Conservation (phyloP, 495 filamentous ascomycete genomes). For the Tuber melanosporum region DNA sequence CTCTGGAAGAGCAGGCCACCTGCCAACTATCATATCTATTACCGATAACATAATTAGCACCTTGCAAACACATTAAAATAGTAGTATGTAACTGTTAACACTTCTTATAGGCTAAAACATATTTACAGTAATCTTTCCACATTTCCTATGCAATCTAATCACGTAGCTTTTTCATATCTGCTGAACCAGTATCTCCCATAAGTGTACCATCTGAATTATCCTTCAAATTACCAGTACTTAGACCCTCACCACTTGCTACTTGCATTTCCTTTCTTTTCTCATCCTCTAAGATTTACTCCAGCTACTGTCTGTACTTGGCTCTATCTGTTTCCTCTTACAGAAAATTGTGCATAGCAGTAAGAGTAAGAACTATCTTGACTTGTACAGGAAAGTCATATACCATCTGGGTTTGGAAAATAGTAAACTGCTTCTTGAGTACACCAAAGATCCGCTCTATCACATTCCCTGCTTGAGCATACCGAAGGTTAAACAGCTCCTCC, state of each 20-base stretch:
- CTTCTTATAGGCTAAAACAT: no score
- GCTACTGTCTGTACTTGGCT: neutral
- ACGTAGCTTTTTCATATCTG: neutral
- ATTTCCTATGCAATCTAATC: no score
- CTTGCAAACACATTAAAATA: no score
- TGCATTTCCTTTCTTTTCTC: neutral
- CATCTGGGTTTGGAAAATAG: constrained; percentile 3
- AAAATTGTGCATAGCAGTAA: constrained; percentile 16
- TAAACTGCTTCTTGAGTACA: constrained; percentile 17
- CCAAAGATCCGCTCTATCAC: constrained; percentile 20
- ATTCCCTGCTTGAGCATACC: constrained; percentile 15
- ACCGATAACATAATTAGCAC: no score
- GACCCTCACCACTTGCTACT: neutral
- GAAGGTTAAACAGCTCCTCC: constrained; percentile 20
- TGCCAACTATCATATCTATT: no score
- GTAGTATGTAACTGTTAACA: no score
- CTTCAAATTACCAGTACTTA: neutral
- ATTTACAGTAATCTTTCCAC: no score
- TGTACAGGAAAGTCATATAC: constrained; percentile 8
- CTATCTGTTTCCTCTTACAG: constrained; percentile 4
- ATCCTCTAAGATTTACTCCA: neutral
- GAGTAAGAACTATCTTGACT: constrained; percentile 8
- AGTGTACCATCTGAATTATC: neutral
- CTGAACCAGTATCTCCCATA: neutral
- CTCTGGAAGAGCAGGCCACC: no score